Evolutionary conservation across 2,329 filamentous ascomycete species (phyloP).

Genomic region (Ophiostoma novo-ulmi): DNA sequence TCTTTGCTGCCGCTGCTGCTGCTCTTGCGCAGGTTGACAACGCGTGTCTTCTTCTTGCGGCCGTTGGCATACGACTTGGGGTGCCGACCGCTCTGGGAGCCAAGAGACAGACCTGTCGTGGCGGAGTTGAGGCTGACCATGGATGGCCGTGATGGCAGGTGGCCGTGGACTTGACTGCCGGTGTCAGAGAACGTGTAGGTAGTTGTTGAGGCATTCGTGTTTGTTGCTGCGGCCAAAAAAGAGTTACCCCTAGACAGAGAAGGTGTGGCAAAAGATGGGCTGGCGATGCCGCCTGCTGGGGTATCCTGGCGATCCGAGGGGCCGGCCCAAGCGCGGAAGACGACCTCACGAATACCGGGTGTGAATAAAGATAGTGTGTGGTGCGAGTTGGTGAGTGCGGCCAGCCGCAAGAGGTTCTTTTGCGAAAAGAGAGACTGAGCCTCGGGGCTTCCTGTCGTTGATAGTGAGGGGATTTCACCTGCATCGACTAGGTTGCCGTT

Average conservation of each 20-base stretch:
- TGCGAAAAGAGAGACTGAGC: conserved; percentile 89
- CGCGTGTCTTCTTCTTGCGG: conserved; percentile 76
- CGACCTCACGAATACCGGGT: conserved; percentile 79
- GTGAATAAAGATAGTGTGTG: conserved; percentile 88
- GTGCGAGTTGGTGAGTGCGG: conserved; percentile 79
- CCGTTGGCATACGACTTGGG: conserved; percentile 53
- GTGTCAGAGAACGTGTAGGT: conserved; percentile 71
- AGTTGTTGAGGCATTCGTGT: conserved; percentile 55
- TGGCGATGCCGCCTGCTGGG: conserved; percentile 36
- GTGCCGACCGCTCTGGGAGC: conserved; percentile 51
- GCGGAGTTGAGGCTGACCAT: conserved; percentile 58
- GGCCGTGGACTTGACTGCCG: conserved; percentile 58
- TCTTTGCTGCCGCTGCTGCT: conserved; percentile 17
- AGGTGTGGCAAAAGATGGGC: conserved; percentile 45
- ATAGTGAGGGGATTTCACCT: conserved; percentile 68
- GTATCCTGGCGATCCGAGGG: conserved; percentile 64
- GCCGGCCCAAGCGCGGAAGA: conserved; percentile 89
- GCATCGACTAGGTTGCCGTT: conserved; percentile 72
- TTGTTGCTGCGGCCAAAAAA: conserved; percentile 52
- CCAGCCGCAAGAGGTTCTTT: conserved; percentile 82
- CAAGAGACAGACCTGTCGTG: conserved; percentile 58
- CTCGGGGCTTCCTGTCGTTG: conserved; percentile 73
- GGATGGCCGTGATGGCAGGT: conserved; percentile 63
- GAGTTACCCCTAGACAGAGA: conserved; percentile 60
- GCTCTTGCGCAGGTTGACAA: conserved; percentile 71